Evolutionary conservation across 2,329 filamentous ascomycete genomes (phyloP).

Genomic region (Dothideomycetidae sp.): DNA sequence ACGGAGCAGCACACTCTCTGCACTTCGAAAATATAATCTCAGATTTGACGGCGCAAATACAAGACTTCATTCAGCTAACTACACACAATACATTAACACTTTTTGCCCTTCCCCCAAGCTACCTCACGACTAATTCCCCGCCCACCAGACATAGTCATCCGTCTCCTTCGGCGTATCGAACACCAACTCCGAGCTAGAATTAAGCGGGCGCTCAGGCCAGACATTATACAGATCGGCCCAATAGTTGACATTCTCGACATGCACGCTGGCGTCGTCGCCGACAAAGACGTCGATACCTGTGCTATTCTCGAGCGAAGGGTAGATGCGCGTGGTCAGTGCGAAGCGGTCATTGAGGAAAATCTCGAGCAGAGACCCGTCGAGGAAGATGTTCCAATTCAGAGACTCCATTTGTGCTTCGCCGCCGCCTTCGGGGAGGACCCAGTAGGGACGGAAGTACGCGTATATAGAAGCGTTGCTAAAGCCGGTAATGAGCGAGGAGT

Average conservation of each 20-base stretch:
- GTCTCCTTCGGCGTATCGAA: constrained; percentile 31
- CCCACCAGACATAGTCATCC: constrained; percentile 33
- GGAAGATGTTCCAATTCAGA: constrained; percentile 31
- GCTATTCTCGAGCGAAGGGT: constrained; percentile 30
- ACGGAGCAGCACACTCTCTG: too few relatives aligned
- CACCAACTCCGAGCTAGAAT: constrained; percentile 27
- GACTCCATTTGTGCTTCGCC: constrained; percentile 21
- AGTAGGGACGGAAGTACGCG: constrained; percentile 35
- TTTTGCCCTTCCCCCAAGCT: too few relatives aligned
- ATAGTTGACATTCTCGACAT: constrained; percentile 23
- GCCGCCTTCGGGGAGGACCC: constrained; percentile 17
- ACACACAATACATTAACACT: too few relatives aligned
- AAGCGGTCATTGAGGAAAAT: constrained; percentile 33
- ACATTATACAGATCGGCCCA: constrained; percentile 24
- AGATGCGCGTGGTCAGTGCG: constrained; percentile 30
- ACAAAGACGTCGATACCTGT: constrained; percentile 31
- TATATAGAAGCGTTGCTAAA: constrained; percentile 31
- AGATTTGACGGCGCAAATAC: too few relatives aligned
- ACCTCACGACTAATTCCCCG: constrained; percentile 7
- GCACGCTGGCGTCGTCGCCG: constrained; percentile 22
- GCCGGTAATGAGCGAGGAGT: constrained; percentile 28
- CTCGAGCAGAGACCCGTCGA: constrained; percentile 35
- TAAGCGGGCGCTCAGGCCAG: constrained; percentile 25
- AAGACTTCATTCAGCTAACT: too few relatives aligned
- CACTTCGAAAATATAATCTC: too few relatives aligned